Base-by-base conservation (phyloP, 371 early-diverging fungal genomes). In the Mucor plumbeus region DNA sequence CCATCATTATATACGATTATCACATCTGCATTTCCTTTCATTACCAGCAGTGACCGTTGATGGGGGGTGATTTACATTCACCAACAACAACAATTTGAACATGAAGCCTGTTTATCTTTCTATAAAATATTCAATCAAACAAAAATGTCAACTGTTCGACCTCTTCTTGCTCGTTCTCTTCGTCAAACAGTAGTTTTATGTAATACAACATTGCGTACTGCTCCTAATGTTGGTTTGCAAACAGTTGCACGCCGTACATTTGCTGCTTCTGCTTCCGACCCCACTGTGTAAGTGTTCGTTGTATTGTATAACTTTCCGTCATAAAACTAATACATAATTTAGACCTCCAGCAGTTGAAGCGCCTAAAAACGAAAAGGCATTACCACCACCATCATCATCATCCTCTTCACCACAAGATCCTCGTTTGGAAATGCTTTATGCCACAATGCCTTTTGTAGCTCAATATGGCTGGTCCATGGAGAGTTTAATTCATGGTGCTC, bases 401-500 rank as follows among this genome's bases (percentile, higher is more conserved):
- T 26, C 26, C 26, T 26, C 26, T 1, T 7, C 50, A 9, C 17
- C 50, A 19, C 50, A 61, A 34, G 72, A 69, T 34, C 72, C 76
- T 53, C 67, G 64, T 41, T 35, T 56, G 50, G 65, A 59, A 15
- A 67, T 95, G 54, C 85, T 94, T 36, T 80, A 87, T 57, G 87
- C 86, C 0, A 88, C 95, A 0, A 70, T 95, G 60, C 71, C 82
- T 35, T 85, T 85, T 68, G 92, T 95, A 11, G 84, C 87, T 38
- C 64, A 81, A 58, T 73, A 86, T 67, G 95, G 95, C 31, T 97
- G 94, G 94, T 85, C 92, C 1, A 81, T 79, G 59, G 73, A 84
- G 13, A 87, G 91, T 5, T 75, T 97, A 0, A 69, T 78, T 11
- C 85, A 81, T 13, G 96, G 92, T 3, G 91, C 93, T 57, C 75